These are phyloP conservation scores for Pseudogymnoascus verrucosus DNA, from an alignment of 2,329 filamentous ascomycete genomes.

Conservation along the genomic window DNA sequence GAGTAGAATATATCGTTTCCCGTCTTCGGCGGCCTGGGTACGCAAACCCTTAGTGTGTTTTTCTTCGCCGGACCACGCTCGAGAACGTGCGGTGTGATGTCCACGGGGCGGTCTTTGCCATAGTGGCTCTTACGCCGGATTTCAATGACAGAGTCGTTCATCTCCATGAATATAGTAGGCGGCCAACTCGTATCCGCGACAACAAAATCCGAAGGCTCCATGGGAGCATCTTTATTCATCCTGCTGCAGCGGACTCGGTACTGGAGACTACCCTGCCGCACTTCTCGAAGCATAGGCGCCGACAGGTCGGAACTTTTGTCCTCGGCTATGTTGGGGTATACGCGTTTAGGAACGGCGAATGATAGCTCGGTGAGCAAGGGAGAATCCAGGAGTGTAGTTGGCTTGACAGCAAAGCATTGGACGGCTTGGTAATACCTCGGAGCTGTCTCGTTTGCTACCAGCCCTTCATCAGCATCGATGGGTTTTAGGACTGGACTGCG, in stretches of 20 bases:
- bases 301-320: constrained; percentile 16
- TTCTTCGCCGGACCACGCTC: constrained; percentile 18
- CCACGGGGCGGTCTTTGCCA: constrained; percentile 66
- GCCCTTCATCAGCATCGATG: constrained; percentile 12
- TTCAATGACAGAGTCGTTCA: constrained; percentile 55
- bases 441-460: constrained; percentile 20
- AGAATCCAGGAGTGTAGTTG: constrained; percentile 27
- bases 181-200: constrained; percentile 64
- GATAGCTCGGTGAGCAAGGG: constrained; percentile 29
- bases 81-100: constrained; percentile 51
- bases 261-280: constrained; percentile 44
- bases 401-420: constrained; percentile 41
- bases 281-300: constrained; percentile 27
- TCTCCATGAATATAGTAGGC: constrained; percentile 54
- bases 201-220: constrained; percentile 46
- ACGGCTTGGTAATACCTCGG: constrained; percentile 47
- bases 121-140: constrained; percentile 62
- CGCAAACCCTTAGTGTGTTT: constrained; percentile 54
- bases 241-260: constrained; percentile 63
- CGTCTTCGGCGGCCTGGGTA: constrained; percentile 27
- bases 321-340: constrained; percentile 19
- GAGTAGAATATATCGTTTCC: constrained; percentile 40
- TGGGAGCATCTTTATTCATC: constrained; percentile 20
- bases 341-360: constrained; percentile 23
- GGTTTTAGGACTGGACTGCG: constrained; percentile 40